A percentile compares a stretch with the other conserved stretches of the same genome.
These are phyloP conservation scores for Heracleum sosnowskyi DNA, from an alignment of 129 eudicot species.

Conservation along the genomic window DNA sequence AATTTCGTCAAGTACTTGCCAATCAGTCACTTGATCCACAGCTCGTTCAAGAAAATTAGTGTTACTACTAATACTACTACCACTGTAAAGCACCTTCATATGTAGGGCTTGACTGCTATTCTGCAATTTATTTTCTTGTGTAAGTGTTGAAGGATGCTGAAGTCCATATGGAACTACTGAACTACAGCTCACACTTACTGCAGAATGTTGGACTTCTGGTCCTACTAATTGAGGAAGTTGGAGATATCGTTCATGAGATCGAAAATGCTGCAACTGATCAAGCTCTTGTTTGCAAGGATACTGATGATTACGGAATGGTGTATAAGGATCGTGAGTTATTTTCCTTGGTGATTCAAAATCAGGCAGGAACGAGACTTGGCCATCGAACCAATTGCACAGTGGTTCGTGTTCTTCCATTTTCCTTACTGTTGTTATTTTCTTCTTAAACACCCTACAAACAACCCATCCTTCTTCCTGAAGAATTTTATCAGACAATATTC, in stretches of 20 bases:
- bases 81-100: constrained; percentile 25
- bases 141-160: constrained; percentile 18
- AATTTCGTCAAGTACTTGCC: constrained; percentile 74
- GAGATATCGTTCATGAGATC: constrained; percentile 42
- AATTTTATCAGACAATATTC: neutral
- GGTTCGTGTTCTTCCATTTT: constrained; percentile 57
- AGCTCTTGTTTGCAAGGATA: constrained; percentile 43
- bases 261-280: constrained; percentile 36
- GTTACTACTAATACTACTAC: constrained; percentile 16
- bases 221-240: constrained; percentile 66
- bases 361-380: constrained; percentile 68
- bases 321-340: constrained; percentile 25
- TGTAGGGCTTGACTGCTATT: constrained; percentile 14
- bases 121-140: constrained; percentile 16
- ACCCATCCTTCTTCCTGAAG: constrained; percentile 95
- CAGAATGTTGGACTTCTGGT: constrained; percentile 42
- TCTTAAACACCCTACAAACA: constrained; percentile 81
- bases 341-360: constrained; percentile 46
- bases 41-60: constrained; percentile 28
- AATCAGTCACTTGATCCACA: constrained; percentile 64
- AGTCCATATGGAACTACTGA: constrained; percentile 13
- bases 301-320: constrained; percentile 21
- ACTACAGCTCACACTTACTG: constrained; percentile 17
- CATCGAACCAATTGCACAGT: constrained; percentile 47
- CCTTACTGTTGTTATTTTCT: constrained; percentile 43